Percentiles rank a stretch among this genome's conserved stretches.
Conservation (phyloP, 805 yeast genomes). For the Wickerhamiella kurtzmanii region DNA sequence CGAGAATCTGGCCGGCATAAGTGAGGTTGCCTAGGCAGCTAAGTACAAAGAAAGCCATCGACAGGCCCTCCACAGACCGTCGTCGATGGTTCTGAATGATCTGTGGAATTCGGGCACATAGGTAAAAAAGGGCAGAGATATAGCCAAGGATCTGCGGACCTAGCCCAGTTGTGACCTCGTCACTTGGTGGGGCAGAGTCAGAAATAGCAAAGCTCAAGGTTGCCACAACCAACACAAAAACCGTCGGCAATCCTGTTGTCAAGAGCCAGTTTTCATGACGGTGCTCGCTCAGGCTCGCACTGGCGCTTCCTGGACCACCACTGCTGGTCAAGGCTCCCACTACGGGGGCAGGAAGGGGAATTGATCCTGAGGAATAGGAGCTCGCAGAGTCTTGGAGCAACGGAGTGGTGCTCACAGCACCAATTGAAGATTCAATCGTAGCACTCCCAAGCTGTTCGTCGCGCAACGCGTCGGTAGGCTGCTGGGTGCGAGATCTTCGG, state of each 20-base stretch:
- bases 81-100: constrained; percentile 65
- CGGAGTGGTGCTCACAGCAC: constrained; percentile 15
- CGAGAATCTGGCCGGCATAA: constrained; percentile 58
- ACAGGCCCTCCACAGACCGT: constrained; percentile 72
- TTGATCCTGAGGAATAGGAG: too few species aligned
- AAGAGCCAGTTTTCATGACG: constrained; percentile 14
- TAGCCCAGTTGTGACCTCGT: constrained; percentile 16
- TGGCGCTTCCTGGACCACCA: too few species aligned
- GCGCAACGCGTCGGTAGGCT: not conserved
- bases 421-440: not conserved
- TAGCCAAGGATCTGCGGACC: constrained; percentile 57
- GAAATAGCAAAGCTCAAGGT: constrained; percentile 43
- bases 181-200: constrained; percentile 14
- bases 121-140: constrained; percentile 50
- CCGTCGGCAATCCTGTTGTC: constrained; percentile 41
- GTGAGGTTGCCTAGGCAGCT: constrained; percentile 65
- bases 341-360: too few species aligned
- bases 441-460: not conserved
- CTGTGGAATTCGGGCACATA: constrained; percentile 75
- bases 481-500: not conserved
- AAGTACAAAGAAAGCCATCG: constrained; percentile 63
- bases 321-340: too few species aligned
- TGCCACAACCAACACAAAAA: constrained; percentile 53
- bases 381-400: constrained; percentile 23
- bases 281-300: constrained; percentile 16